These are phyloP conservation scores for Arthrobotrys sphaeroides DNA, from an alignment of 2,329 filamentous ascomycete species.

Conservation along the genomic window DNA sequence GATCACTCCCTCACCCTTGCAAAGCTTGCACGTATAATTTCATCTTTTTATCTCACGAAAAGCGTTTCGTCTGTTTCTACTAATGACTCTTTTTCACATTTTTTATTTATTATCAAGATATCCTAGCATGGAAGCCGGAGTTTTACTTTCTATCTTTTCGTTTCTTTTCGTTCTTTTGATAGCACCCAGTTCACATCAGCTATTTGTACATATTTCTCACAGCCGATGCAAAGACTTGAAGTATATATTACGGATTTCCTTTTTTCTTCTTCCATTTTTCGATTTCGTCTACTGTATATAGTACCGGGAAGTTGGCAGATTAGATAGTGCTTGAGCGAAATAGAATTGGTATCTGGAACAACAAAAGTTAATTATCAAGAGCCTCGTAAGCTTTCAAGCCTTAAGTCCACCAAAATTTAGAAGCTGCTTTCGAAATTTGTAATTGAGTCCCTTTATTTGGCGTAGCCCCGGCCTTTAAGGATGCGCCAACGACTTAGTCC, in stretches of 20 bases:
- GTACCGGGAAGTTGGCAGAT: background rate
- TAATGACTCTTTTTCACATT: background rate
- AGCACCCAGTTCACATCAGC: background rate
- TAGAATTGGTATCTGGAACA: background rate
- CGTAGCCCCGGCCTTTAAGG: too few species aligned
- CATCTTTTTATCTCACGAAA: background rate
- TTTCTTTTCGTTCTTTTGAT: background rate
- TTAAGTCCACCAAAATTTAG: too few species aligned
- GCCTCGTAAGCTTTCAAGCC: too few species aligned
- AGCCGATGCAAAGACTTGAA: background rate
- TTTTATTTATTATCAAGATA: conserved; percentile 2
- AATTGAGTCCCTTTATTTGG: too few species aligned
- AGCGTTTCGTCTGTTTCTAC: background rate
- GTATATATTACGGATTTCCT: background rate
- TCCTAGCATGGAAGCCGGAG: conserved; percentile 23
- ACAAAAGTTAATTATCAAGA: too few species aligned
- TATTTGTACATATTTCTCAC: conserved; percentile 20
- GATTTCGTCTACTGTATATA: background rate
- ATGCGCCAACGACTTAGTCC: too few species aligned
- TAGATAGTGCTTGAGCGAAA: background rate
- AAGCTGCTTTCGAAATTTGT: too few species aligned
- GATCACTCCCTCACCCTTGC: conserved; percentile 4
- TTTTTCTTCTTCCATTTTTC: too few species aligned
- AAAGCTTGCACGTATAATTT: too few species aligned
- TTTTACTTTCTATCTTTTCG: background rate